These are phyloP conservation scores for Wallemia mellicola DNA, from an alignment of 1,284 basidiomycete genomes.

Conservation along the genomic window DNA sequence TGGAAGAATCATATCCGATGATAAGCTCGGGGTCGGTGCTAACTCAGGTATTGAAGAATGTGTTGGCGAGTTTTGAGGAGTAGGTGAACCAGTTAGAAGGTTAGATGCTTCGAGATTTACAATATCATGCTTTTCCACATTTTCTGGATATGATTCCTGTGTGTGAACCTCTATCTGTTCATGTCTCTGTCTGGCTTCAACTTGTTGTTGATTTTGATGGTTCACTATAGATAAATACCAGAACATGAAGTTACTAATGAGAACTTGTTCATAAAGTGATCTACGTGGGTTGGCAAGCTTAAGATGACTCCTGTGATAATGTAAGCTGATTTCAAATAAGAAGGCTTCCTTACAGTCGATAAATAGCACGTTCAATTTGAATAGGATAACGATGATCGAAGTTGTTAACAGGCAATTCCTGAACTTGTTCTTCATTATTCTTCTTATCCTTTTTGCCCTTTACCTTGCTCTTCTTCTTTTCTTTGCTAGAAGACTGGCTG, in stretches of 20 bases:
- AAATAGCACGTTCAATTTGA: conserved; percentile 90
- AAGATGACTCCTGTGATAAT: conserved; percentile 35
- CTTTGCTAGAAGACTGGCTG: conserved; percentile 40
- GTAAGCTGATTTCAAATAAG: not conserved
- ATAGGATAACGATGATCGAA: conserved; percentile 70
- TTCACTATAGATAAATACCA: conserved; percentile 99
- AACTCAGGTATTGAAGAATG: not conserved
- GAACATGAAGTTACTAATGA: conserved; percentile 98
- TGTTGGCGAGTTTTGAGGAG: not conserved
- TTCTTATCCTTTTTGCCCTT: conserved; percentile 52
- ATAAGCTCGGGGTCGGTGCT: not conserved
- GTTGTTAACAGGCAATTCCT: conserved; percentile 20
- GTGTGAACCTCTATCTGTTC: not conserved
- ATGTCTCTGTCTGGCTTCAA: not conserved
- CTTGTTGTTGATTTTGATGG: not conserved
- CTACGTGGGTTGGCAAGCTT: conserved; percentile 89
- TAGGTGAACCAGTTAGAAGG: not conserved
- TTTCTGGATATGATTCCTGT: not conserved
- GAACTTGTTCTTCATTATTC: conserved; percentile 28
- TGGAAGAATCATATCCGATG: not conserved
- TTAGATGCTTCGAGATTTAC: not conserved
- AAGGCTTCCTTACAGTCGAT: conserved; percentile 32
- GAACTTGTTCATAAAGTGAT: conserved; percentile 86
- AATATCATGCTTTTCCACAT: not conserved
- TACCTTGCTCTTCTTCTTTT: conserved; percentile 48